Percentiles rank a stretch among this genome's conserved stretches.
Conservation (phyloP, 2,329 filamentous ascomycete species). For the Tolypocladium pustulatum region DNA sequence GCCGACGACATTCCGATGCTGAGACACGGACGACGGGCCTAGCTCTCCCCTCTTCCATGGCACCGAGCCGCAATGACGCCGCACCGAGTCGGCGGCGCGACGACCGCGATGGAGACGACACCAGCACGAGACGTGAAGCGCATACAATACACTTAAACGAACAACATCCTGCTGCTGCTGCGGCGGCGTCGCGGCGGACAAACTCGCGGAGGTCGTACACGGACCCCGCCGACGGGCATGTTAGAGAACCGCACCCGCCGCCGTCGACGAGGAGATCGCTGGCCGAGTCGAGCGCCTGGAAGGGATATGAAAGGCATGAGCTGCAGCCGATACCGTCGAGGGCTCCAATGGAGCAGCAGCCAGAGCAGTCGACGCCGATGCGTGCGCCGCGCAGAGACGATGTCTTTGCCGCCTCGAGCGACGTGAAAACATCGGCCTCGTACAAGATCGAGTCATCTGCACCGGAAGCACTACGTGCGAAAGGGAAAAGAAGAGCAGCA, state of each 20-base stretch:
- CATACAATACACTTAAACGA: neutral
- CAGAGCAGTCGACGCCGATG: too few species aligned
- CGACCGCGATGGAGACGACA: slow-evolving; percentile 1
- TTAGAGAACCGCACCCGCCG: neutral
- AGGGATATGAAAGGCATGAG: slow-evolving; percentile 8
- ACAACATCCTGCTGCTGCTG: neutral
- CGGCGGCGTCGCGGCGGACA: neutral
- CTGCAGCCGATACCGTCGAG: slow-evolving; percentile 13
- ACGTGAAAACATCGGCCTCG: neutral
- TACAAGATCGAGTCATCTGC: neutral
- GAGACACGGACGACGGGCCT: slow-evolving; percentile 3
- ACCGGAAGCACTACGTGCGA: neutral
- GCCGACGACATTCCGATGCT: slow-evolving; percentile 12
- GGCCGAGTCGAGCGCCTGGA: slow-evolving; percentile 1
- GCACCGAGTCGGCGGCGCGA: slow-evolving; percentile 3
- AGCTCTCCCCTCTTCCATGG: slow-evolving; percentile 12
- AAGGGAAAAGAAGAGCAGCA: neutral
- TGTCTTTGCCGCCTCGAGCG: neutral
- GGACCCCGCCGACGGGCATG: neutral
- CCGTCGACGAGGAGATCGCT: slow-evolving; percentile 3
- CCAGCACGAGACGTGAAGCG: neutral
- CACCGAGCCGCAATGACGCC: slow-evolving; percentile 14
- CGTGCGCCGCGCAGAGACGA: neutral
- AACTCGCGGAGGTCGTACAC: slow-evolving; percentile 5
- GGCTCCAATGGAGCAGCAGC: neutral